A percentile compares a stretch with the other conserved stretches of the same genome.
Evolutionary conservation across 257 asterid species (phyloP).

Genomic region (Cinchona pubescens): DNA sequence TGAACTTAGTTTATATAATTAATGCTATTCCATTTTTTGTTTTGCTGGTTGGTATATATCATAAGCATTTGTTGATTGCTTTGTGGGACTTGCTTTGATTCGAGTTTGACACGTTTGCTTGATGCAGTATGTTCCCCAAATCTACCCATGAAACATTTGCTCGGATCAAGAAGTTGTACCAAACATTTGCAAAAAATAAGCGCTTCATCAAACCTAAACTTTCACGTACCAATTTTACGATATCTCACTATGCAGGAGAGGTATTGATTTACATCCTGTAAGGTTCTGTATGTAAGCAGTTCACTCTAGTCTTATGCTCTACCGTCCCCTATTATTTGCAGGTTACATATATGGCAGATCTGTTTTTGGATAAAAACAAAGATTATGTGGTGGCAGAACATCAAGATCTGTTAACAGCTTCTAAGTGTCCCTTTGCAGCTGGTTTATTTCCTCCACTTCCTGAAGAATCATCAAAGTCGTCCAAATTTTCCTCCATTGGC

Average conservation of each 20-base stretch:
- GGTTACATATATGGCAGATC: conserved; percentile 91
- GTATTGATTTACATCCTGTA: conserved; percentile 37
- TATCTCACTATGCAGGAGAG: conserved; percentile 99
- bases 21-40: neutral
- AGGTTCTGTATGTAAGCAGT: neutral
- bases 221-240: conserved; percentile 92
- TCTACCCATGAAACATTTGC: conserved; percentile 99
- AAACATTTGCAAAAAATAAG: conserved; percentile 80
- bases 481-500: conserved; percentile 98
- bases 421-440: conserved; percentile 79
- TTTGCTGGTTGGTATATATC: neutral
- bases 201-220: conserved; percentile 99
- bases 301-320: conserved; percentile 1
- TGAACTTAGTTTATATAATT: neutral
- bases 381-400: conserved; percentile 99
- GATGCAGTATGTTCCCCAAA: conserved; percentile 97
- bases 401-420: conserved; percentile 89
- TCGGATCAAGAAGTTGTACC: conserved; percentile 97
- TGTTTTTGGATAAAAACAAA: conserved; percentile 94
- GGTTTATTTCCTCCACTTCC: conserved; percentile 93
- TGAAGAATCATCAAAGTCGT: conserved; percentile 87
- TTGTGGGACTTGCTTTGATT: conserved; percentile 25
- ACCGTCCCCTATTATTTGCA: conserved; percentile 33
- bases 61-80: neutral
- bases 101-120: conserved; percentile 22